A percentile compares a stretch with the other conserved stretches of the same genome.
Evolutionary conservation across 2,329 filamentous ascomycete genomes (phyloP).

Genomic region (Triangularia verruculosa): DNA sequence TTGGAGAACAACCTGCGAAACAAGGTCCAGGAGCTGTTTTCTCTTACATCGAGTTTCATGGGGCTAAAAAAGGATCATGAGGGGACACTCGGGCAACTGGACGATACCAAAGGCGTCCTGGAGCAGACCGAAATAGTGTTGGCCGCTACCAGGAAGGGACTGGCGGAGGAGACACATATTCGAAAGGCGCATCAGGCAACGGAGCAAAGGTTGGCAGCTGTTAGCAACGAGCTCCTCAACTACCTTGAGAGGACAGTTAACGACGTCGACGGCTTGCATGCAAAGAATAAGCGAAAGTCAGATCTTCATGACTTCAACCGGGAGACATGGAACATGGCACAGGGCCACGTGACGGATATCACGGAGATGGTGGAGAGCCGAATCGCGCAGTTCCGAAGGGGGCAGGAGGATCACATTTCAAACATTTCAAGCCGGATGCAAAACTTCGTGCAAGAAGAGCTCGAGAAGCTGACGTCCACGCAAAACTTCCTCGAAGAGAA

Average conservation of each 20-base stretch:
- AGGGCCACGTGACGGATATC: conserved; percentile 71
- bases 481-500: conserved; percentile 70
- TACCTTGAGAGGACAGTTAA: conserved; percentile 74
- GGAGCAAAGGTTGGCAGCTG: conserved; percentile 68
- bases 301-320: conserved; percentile 80
- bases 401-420: conserved; percentile 69
- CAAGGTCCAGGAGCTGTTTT: conserved; percentile 90
- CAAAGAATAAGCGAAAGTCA: conserved; percentile 82
- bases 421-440: conserved; percentile 70
- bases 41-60: conserved; percentile 82
- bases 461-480: conserved; percentile 67
- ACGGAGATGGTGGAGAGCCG: conserved; percentile 74
- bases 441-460: conserved; percentile 70
- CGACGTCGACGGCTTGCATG: conserved; percentile 78
- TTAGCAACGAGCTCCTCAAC: conserved; percentile 73
- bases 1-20: conserved; percentile 88
- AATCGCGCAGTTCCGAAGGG: conserved; percentile 66
- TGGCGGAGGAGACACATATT: conserved; percentile 76
- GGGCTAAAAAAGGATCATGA: conserved; percentile 88
- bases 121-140: conserved; percentile 87
- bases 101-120: conserved; percentile 76
- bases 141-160: conserved; percentile 67
- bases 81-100: conserved; percentile 65
- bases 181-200: conserved; percentile 84
- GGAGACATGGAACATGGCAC: conserved; percentile 72